Conservation (phyloP, 2,329 filamentous ascomycete species). For the Cyclaneusma minus region DNA sequence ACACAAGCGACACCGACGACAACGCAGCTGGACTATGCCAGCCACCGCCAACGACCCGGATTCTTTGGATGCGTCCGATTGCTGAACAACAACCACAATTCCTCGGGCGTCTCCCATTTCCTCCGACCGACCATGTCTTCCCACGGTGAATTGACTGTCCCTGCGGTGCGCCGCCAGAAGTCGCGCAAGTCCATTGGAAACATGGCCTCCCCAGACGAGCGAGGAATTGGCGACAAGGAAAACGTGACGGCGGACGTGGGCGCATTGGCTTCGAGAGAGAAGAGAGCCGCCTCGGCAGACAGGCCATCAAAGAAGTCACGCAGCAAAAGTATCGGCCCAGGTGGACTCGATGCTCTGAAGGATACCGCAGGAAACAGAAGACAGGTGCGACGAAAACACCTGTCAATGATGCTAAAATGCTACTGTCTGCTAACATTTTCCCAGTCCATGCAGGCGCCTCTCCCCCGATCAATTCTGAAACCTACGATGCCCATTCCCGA, state of each 20-base stretch:
- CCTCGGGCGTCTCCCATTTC: too few relatives aligned
- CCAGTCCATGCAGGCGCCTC: constrained; percentile 21
- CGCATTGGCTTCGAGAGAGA: constrained; percentile 19
- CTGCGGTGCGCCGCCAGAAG: constrained; percentile 33
- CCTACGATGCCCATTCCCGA: constrained; percentile 55
- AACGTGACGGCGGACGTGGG: constrained; percentile 58
- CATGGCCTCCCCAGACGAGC: constrained; percentile 32
- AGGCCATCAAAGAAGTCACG: constrained; percentile 48
- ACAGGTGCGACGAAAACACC: constrained; percentile 41
- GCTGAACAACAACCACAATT: too few relatives aligned
- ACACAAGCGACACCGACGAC: too few relatives aligned
- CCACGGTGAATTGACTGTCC: constrained; percentile 31
- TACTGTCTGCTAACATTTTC: constrained; percentile 7
- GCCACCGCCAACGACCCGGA: too few relatives aligned
- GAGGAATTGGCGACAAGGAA: constrained; percentile 48
- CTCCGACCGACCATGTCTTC: constrained; percentile 23
- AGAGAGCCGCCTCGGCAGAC: constrained; percentile 10
- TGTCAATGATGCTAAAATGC: too few relatives aligned
- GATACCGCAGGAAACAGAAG: constrained; percentile 61
- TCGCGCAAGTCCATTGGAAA: constrained; percentile 60
- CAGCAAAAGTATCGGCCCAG: constrained; percentile 92
- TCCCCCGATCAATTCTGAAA: constrained; percentile 62
- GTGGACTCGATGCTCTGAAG: constrained; percentile 71
- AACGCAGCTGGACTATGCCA: too few relatives aligned
- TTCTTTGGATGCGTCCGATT: too few relatives aligned